Conservation (phyloP, 805 yeast species). For the Candida rishiriensis region DNA sequence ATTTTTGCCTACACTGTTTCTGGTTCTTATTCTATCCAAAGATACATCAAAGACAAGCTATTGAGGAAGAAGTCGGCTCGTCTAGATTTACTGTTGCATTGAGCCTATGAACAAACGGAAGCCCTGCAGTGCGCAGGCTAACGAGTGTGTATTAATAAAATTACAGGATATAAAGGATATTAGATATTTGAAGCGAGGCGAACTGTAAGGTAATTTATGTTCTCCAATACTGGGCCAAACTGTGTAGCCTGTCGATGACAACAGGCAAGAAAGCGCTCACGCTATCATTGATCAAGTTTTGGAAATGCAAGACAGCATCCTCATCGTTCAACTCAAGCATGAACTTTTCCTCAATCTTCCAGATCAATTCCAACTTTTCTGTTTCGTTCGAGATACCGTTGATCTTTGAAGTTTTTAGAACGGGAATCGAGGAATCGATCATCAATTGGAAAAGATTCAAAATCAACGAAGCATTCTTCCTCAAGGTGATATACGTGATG, state of each 20-base stretch:
- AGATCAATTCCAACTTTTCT: conserved; percentile 82
- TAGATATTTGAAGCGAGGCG: background rate
- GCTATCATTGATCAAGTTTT: conserved; percentile 87
- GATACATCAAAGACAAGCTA: conserved; percentile 22
- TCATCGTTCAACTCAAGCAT: conserved; percentile 92
- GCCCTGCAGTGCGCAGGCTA: too few relatives aligned
- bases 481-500: conserved; percentile 83
- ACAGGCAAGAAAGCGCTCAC: conserved; percentile 92
- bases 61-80: conserved; percentile 21
- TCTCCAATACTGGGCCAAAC: conserved; percentile 97
- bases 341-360: conserved; percentile 91
- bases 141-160: too few relatives aligned
- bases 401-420: conserved; percentile 45
- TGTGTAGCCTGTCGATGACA: conserved; percentile 91
- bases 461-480: conserved; percentile 86
- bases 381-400: conserved; percentile 33
- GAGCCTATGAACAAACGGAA: background rate
- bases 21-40: conserved; percentile 22
- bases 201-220: conserved; percentile 42
- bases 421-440: conserved; percentile 92
- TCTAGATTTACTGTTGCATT: conserved; percentile 7
- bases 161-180: too few relatives aligned
- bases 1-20: conserved; percentile 30
- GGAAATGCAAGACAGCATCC: conserved; percentile 93
- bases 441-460: conserved; percentile 87